phyloP scores from a whole-genome alignment of 306 rosid species.

The Cicer cuneatum region DNA sequence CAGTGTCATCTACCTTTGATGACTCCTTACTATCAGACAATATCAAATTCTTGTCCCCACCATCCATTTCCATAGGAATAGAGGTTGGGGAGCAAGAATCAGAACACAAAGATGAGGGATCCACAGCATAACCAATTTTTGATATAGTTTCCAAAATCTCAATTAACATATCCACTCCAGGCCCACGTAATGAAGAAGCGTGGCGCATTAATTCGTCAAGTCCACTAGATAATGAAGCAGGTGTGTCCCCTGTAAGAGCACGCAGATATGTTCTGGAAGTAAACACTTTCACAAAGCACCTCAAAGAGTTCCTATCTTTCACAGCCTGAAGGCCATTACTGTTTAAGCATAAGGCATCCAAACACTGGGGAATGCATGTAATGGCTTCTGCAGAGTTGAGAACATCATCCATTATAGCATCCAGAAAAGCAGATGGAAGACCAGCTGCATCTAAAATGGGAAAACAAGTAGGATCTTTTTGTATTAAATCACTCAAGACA shows the following conservation, averaged over 20 bases:
- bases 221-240: slow-evolving; percentile 86
- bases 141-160: slow-evolving; percentile 75
- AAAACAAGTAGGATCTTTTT: slow-evolving; percentile 97
- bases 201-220: slow-evolving; percentile 98
- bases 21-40: slow-evolving; percentile 63
- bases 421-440: slow-evolving; percentile 91
- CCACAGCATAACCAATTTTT: slow-evolving; percentile 78
- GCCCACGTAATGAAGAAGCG: slow-evolving; percentile 85
- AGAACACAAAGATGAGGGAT: slow-evolving; percentile 52
- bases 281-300: slow-evolving; percentile 93
- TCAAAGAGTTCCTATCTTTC: slow-evolving; percentile 81
- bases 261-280: slow-evolving; percentile 85
- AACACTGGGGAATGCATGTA: slow-evolving; percentile 93
- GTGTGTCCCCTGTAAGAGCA: slow-evolving; percentile 82
- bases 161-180: slow-evolving; percentile 94
- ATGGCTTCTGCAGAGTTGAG: slow-evolving; percentile 93
- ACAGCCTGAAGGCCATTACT: slow-evolving; percentile 89
- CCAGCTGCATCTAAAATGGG: slow-evolving; percentile 88
- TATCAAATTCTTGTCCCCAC: slow-evolving; percentile 64
- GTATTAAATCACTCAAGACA: slow-evolving; percentile 96
- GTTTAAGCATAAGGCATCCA: slow-evolving; percentile 92
- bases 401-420: slow-evolving; percentile 93
- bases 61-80: slow-evolving; percentile 95
- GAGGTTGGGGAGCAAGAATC: slow-evolving; percentile 76
- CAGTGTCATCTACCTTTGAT: slow-evolving; percentile 63